Conservation (phyloP, 169 alveolate species). For the Pseudocohnilembus persalinus region DNA sequence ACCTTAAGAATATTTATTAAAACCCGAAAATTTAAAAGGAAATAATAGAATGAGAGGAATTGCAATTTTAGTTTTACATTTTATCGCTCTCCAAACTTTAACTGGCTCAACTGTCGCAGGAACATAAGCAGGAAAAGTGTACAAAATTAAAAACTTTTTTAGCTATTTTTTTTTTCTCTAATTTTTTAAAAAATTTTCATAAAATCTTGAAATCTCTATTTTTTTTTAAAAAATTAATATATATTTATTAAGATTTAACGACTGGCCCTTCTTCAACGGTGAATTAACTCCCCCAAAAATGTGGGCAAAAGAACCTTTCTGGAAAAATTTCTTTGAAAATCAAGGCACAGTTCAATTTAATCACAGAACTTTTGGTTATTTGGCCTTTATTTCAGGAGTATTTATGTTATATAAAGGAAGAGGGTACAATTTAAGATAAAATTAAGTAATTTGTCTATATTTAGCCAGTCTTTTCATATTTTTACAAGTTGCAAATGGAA, state of each 20-base stretch:
- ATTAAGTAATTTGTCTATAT: conserved; percentile 12
- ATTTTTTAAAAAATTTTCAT: too few relatives aligned
- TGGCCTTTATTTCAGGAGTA: conserved; percentile 28
- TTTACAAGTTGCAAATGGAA: conserved; percentile 30
- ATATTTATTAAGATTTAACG: conserved; percentile 36
- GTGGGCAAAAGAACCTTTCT: conserved; percentile 43
- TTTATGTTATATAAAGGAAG: conserved; percentile 17
- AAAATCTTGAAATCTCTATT: background rate
- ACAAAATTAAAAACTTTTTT: background rate
- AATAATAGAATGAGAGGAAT: conserved; percentile 32
- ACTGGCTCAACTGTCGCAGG: conserved; percentile 81
- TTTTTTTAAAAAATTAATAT: background rate
- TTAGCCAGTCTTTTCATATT: conserved; percentile 2
- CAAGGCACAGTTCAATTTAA: conserved; percentile 60
- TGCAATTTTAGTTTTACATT: conserved; percentile 35
- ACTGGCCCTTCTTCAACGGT: conserved; percentile 69
- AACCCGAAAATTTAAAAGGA: conserved; percentile 24
- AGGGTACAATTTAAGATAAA: conserved; percentile 7
- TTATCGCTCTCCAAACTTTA: conserved; percentile 46
- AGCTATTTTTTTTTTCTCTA: too few relatives aligned
- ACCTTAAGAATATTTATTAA: conserved; percentile 25
- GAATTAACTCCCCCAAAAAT: conserved; percentile 37
- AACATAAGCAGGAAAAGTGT: conserved; percentile 69
- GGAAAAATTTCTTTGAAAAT: conserved; percentile 65
- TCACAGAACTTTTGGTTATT: conserved; percentile 68